A percentile compares a stretch with the other conserved stretches of the same genome.
phyloP scores from a whole-genome alignment of 805 yeast species.

The Sugiyamaella qingdaonensis region DNA sequence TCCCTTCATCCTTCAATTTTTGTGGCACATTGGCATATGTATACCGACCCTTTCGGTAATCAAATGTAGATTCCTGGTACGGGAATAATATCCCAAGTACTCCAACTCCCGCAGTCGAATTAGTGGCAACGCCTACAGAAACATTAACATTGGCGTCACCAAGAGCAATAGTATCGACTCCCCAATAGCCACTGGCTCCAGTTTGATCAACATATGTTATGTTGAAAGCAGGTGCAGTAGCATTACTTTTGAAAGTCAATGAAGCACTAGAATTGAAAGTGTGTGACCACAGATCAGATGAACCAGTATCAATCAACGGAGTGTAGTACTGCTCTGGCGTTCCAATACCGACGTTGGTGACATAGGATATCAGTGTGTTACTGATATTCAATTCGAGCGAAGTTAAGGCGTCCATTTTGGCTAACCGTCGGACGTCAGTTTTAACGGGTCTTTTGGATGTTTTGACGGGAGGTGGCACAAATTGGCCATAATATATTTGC shows the following conservation, averaged over 20 bases:
- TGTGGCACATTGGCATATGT: conserved; percentile 58
- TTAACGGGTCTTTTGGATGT: neutral
- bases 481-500: neutral
- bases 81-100: conserved; percentile 26
- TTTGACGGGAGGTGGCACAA: neutral
- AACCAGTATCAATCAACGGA: conserved; percentile 64
- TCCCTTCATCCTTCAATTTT: conserved; percentile 51
- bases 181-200: conserved; percentile 54
- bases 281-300: conserved; percentile 55
- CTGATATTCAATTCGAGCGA: conserved; percentile 18
- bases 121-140: conserved; percentile 32
- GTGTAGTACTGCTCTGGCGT: conserved; percentile 50
- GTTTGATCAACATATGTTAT: conserved; percentile 41
- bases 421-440: neutral
- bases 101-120: neutral
- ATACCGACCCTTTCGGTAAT: neutral
- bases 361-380: conserved; percentile 29
- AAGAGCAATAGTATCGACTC: conserved; percentile 55
- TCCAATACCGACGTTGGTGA: conserved; percentile 43
- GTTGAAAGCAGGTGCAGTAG: conserved; percentile 22
- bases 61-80: conserved; percentile 23
- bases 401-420: neutral
- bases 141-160: conserved; percentile 28
- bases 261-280: conserved; percentile 30
- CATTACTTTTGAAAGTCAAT: conserved; percentile 22